Base-by-base conservation (phyloP, 2,329 filamentous ascomycete genomes). In the Fusarium fracticaudum region DNA sequence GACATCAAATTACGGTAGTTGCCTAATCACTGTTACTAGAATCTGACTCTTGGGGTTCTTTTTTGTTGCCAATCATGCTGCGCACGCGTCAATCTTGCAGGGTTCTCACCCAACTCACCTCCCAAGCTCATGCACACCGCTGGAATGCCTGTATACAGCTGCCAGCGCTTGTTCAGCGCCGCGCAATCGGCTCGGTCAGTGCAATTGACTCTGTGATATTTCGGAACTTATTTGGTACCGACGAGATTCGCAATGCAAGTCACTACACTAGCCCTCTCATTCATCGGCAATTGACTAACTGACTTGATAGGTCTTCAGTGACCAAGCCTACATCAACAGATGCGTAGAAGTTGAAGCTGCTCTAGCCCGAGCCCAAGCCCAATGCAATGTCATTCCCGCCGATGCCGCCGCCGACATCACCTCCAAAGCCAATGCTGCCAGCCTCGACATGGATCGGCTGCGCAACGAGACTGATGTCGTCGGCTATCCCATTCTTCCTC, bases 391-490 rank as follows among this genome's bases (percentile, higher is more conserved):
- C 8, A 88, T 88, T 44, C 86, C 86, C 1, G 72, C 80, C 4
- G 74, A 81, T 7, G 80, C 81, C 1, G 84, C 81, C 0, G 73
- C 71, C 8, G 69, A 76, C 13, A 80, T 86, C 60, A 87, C 80
- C 12, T 78, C 83, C 60, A 73, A 79, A 67, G 78, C 80, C 60
- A 47, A 74, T 50, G 58, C 71, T 3, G 54, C 67, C 33, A 73
- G 69, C 13, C 71, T 79, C 10, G 76, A 80, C 44, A 72, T 71
- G 70, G 67, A 67, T 8, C 29, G 67, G 20, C 76, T 88, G 15
- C 83, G 86, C 45, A 82, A 83, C n/a, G 84, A 87, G 44, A 88
- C 87, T 0, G 87, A 89, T 55, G 87, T 87, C 50, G 87, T 89
- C 0, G 87, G 87, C 3, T 89, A 89, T 61, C 87, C 87, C 0